Base-by-base conservation (phyloP, 2,329 filamentous ascomycete genomes). In the Phyllosticta paracitricarpa region DNA sequence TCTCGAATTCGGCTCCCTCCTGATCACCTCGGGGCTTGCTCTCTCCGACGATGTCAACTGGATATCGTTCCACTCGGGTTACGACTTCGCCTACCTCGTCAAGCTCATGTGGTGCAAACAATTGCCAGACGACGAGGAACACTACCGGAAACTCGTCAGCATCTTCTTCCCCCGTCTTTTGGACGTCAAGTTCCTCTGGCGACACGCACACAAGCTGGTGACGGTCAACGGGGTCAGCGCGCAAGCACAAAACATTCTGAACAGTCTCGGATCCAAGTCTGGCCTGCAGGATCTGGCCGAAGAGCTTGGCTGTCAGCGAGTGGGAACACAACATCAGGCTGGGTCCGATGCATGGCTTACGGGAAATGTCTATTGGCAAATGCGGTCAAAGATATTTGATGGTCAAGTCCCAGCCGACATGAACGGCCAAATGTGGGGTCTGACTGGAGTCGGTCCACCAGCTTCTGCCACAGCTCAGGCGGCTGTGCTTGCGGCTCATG, bases 171-270 rank as follows among this genome's bases (percentile, higher is more conserved):
- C 94, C 0, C 88, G 87, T 19, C 85, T 96, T 0, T 96, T 94
- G 73, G 94, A 99, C 72, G 94, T 99, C 67, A 99, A 99, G 77
- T 96, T 94, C 73, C 83, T 99, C 51, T 93, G 97, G 84, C 96
- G 96, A 72, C 86, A 91, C 69, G 91, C 91, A 77, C 71, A 87
- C 84, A 70, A 78, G 77, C 67, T 86, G 81, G 66, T 85, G 82
- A 8, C 86, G 84, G 55, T 76, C 26, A 72, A 73, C 59, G 73
- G 73, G 30, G 71, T 72, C 17, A 71, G 70, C 35, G 70, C 71
- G 17, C 67, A 70, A 61, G 88, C 85, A 17, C 79, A 82, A 25
- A 88, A 91, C 70, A 88, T 96, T 62, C 79, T 97, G 64, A 85
- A 88, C 65, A 90, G 89, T 66, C 87, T 96, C 61, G 92, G 94